Evolutionary conservation across 2,329 filamentous ascomycete genomes (phyloP).

Genomic region (Sarocladium brachiariae): DNA sequence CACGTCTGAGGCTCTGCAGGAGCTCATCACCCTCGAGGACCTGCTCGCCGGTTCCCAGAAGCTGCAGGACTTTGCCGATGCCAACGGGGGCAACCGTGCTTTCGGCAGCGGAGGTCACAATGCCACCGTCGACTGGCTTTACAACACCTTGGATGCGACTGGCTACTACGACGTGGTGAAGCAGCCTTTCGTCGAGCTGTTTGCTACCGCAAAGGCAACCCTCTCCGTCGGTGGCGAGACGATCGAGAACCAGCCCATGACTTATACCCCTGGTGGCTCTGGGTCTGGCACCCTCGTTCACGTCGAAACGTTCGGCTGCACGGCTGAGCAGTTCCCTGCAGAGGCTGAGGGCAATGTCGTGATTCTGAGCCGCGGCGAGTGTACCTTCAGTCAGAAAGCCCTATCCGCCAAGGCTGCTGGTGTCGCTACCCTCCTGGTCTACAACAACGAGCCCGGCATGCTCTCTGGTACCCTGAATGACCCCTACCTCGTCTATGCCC

Average conservation of each 20-base stretch:
- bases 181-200: conserved; percentile 37
- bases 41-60: conserved; percentile 37
- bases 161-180: conserved; percentile 37
- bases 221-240: conserved; percentile 23
- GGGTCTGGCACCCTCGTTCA: conserved; percentile 35
- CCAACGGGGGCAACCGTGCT: conserved; percentile 34
- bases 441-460: conserved; percentile 52
- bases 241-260: conserved; percentile 26
- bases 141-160: conserved; percentile 29
- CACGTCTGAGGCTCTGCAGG: conserved; percentile 31
- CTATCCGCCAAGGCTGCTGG: conserved; percentile 48
- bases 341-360: conserved; percentile 49
- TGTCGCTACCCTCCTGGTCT: conserved; percentile 50
- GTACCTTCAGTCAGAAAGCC: conserved; percentile 52
- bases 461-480: conserved; percentile 48
- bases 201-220: conserved; percentile 23
- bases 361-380: conserved; percentile 52
- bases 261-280: conserved; percentile 44
- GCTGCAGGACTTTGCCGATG: conserved; percentile 37
- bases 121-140: conserved; percentile 37
- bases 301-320: conserved; percentile 48
- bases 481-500: conserved; percentile 37
- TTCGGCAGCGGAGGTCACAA: conserved; percentile 40
- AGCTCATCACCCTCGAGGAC: conserved; percentile 30
- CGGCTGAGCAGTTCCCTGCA: conserved; percentile 43